Evolutionary conservation across 2,329 filamentous ascomycete genomes (phyloP).

Genomic region (Truncatella angustata): DNA sequence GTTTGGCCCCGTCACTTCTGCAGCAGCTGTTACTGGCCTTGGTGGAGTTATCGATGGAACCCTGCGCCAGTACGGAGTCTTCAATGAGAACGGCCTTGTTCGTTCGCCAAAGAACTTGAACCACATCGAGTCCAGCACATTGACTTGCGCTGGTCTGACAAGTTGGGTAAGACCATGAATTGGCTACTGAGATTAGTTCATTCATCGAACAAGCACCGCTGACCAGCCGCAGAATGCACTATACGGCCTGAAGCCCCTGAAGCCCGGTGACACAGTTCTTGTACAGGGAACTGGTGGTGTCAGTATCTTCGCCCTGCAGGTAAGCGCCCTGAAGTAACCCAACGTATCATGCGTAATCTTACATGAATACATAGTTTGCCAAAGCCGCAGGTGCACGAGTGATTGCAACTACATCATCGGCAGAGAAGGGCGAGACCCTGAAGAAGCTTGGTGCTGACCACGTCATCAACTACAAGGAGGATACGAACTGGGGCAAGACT

Average conservation of each 20-base stretch:
- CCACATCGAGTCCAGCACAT: slow-evolving; percentile 52
- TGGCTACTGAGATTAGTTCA: too few relatives aligned
- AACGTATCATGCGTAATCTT: not conserved
- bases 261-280: slow-evolving; percentile 58
- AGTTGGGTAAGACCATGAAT: slow-evolving; percentile 55
- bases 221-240: not conserved
- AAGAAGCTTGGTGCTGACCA: slow-evolving; percentile 47
- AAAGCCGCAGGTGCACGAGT: slow-evolving; percentile 47
- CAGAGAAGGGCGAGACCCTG: slow-evolving; percentile 41
- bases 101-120: slow-evolving; percentile 55
- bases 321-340: slow-evolving; percentile 12
- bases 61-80: slow-evolving; percentile 54
- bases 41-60: slow-evolving; percentile 68
- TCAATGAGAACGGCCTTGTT: slow-evolving; percentile 58
- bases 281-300: slow-evolving; percentile 73
- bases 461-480: slow-evolving; percentile 49
- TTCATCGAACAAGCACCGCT: not conserved
- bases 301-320: slow-evolving; percentile 61
- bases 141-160: slow-evolving; percentile 61
- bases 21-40: slow-evolving; percentile 51
- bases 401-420: slow-evolving; percentile 46
- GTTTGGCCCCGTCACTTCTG: slow-evolving; percentile 36
- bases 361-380: too few relatives aligned
- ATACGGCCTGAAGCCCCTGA: slow-evolving; percentile 46
- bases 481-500: slow-evolving; percentile 42